phyloP scores from a whole-genome alignment of 2,329 filamentous ascomycete genomes.

The Cladosporium sp. region DNA sequence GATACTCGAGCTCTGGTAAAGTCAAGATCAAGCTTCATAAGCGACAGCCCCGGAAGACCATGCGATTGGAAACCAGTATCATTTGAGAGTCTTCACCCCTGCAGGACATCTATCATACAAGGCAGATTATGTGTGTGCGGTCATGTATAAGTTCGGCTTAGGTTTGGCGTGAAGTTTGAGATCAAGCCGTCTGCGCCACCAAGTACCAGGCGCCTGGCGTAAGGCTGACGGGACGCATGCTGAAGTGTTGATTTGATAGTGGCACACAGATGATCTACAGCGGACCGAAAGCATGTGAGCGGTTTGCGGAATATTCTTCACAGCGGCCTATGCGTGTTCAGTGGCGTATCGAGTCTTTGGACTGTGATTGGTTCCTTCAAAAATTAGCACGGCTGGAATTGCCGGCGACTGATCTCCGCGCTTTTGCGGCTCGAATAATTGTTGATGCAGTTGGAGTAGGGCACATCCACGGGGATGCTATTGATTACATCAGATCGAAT shows the following conservation, averaged over 20 bases:
- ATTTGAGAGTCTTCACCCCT: neutral
- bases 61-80: neutral
- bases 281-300: slow-evolving; percentile 1
- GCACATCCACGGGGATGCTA: neutral
- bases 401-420: neutral
- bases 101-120: neutral
- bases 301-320: neutral
- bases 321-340: neutral
- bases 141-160: slow-evolving; percentile 3
- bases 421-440: neutral
- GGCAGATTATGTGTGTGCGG: neutral
- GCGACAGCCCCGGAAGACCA: neutral
- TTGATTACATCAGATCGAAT: neutral
- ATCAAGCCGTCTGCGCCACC: neutral
- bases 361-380: slow-evolving; percentile 12
- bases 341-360: neutral
- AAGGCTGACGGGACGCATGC: neutral
- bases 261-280: neutral
- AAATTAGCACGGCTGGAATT: slow-evolving; percentile 10
- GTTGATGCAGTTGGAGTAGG: neutral
- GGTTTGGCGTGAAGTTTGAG: neutral
- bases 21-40: neutral
- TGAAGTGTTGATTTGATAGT: slow-evolving; percentile 6
- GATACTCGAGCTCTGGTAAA: neutral
- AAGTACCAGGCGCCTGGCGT: neutral